Conservation (phyloP, 257 asterid genomes). For the Osmanthus fragrans region DNA sequence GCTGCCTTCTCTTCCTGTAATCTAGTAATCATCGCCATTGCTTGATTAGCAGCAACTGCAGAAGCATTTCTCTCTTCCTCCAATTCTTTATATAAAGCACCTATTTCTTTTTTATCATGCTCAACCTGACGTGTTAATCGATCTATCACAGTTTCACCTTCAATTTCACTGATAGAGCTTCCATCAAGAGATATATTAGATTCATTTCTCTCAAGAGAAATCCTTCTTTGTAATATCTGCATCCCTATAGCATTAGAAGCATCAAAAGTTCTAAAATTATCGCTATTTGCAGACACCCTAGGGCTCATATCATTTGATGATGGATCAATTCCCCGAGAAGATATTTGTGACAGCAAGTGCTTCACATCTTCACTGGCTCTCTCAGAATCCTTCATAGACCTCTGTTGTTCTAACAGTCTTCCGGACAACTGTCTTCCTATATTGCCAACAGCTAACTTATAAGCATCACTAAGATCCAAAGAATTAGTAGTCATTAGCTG, state of each 20-base stretch:
- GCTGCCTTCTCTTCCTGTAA: conserved; percentile 89
- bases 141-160: conserved; percentile 76
- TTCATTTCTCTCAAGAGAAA: conserved; percentile 83
- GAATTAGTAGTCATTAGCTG: conserved; percentile 37
- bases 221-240: conserved; percentile 64
- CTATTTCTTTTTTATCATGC: conserved; percentile 65
- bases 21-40: conserved; percentile 94
- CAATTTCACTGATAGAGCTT: conserved; percentile 67
- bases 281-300: conserved; percentile 52
- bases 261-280: conserved; percentile 54
- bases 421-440: conserved; percentile 75
- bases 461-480: conserved; percentile 81
- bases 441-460: conserved; percentile 64
- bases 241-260: conserved; percentile 40
- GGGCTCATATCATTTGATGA: conserved; percentile 57
- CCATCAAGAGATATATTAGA: conserved; percentile 76
- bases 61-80: conserved; percentile 95
- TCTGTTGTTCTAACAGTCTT: conserved; percentile 72
- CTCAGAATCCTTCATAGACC: conserved; percentile 67
- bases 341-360: conserved; percentile 68
- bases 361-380: conserved; percentile 75
- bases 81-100: conserved; percentile 63
- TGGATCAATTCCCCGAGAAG: conserved; percentile 57
- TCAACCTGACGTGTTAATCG: conserved; percentile 70
- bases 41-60: conserved; percentile 81